Base-by-base conservation (phyloP, 805 yeast genomes). In the Yarrowia sp. region DNA sequence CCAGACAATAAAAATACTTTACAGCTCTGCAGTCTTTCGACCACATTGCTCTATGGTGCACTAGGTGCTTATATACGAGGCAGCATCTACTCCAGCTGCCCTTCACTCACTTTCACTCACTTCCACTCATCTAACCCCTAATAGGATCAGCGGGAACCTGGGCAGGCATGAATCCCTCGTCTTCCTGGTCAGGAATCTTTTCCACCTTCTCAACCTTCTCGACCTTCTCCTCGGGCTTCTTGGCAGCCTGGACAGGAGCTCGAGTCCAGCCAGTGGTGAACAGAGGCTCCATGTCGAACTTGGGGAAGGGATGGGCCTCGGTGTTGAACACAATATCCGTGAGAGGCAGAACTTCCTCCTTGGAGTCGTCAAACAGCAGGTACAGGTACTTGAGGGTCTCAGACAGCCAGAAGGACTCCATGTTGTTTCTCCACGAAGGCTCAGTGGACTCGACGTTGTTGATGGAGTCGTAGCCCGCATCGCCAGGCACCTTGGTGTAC, bases 271-370 rank as follows among this genome's bases (percentile, higher is more conserved):
- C 90, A 3, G 92, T 88, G 56, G 79, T 80, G 74, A 87, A 86
- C 67, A 75, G 72, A 10, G 84, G 80, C 33, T 78, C 80, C 80
- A 82, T 77, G 33, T 83, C 84, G 69, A 91, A 85, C 46, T 80
- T 82, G n/a, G 97, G 97, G 78, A 92, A 85, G 43, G 97, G 95
- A 76, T 92, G 98, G 0, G 96, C 98, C 75, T 92, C 97, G 1
- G 97, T 92, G 79, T 91, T 93, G 81, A 91, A 91, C 7, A 93
- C 92, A 66, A 87, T 84, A 68, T 87, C 79, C 56, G 85, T 85
- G 72, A 92, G 79, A 38, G 93, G 92, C 70, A 90, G 78, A 67
- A 86, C 82, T 70, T 84, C 81, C 17, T 82, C 82, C 72, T 86
- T 87, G 46, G 42, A 34, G 14, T 71, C 73, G 44, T 73, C 71